A percentile compares a stretch with the other conserved stretches of the same genome.
These are phyloP conservation scores for Ogataea wickerhamii DNA, from an alignment of 805 yeast species.

Conservation along the genomic window DNA sequence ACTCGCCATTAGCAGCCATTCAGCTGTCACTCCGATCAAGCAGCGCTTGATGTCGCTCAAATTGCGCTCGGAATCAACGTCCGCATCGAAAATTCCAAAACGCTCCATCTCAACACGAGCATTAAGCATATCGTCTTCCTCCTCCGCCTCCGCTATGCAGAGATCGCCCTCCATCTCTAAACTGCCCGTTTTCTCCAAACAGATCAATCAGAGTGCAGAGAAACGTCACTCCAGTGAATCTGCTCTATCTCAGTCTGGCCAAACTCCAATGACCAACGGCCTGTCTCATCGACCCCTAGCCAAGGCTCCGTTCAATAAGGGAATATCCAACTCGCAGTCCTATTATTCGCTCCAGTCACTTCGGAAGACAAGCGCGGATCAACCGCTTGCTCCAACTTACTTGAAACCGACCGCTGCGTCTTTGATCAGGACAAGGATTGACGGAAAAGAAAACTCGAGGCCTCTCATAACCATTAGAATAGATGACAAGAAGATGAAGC, in stretches of 20 bases:
- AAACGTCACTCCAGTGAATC: conserved; percentile 16
- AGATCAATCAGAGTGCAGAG: not conserved
- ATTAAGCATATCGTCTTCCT: conserved; percentile 3
- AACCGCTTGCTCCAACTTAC: conserved; percentile 16
- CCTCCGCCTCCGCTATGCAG: too few relatives aligned
- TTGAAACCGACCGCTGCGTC: conserved; percentile 22
- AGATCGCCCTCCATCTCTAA: conserved; percentile 11
- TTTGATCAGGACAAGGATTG: conserved; percentile 6
- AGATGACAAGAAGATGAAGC: conserved; percentile 1
- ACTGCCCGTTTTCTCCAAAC: conserved; percentile 14
- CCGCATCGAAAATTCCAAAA: conserved; percentile 20
- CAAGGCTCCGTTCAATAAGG: conserved; percentile 5
- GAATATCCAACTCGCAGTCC: conserved; percentile 6
- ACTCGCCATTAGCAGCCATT: too few relatives aligned
- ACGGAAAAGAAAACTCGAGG: conserved; percentile 19
- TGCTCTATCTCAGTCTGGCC: conserved; percentile 3
- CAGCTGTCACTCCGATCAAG: not conserved
- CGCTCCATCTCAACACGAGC: conserved; percentile 19
- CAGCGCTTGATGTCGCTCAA: conserved; percentile 16
- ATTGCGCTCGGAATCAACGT: conserved; percentile 15
- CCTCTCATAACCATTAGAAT: conserved; percentile 2
- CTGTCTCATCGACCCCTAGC: conserved; percentile 1
- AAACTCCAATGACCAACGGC: conserved; percentile 4
- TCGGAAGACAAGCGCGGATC: conserved; percentile 5
- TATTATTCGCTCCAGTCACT: conserved; percentile 1